phyloP scores from a whole-genome alignment of 495 filamentous ascomycete genomes.

The Lasiosphaeris hirsuta region DNA sequence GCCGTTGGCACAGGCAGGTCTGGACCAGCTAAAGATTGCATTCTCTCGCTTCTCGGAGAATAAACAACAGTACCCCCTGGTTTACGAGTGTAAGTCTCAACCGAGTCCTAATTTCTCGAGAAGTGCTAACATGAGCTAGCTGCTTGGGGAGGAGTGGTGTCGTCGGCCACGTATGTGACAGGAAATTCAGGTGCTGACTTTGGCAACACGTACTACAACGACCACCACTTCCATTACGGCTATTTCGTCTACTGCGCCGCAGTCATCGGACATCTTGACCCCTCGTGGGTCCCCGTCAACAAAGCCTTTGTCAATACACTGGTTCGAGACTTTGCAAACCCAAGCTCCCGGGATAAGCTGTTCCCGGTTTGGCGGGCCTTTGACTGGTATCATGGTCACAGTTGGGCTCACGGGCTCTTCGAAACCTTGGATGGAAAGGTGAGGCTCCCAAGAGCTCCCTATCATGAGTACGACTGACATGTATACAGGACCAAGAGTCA shows the following conservation, averaged over 20 bases:
- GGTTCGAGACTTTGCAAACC: constrained; percentile 75
- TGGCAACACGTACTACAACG: constrained; percentile 85
- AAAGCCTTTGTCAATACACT: constrained; percentile 77
- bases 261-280: constrained; percentile 77
- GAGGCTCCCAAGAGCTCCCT: background rate
- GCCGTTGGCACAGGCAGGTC: constrained; percentile 55
- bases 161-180: constrained; percentile 71
- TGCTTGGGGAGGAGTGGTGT: constrained; percentile 85
- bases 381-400: constrained; percentile 95
- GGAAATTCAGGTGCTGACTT: constrained; percentile 71
- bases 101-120: no score
- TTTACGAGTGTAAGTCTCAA: constrained; percentile 63
- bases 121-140: background rate
- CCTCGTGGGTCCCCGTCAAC: constrained; percentile 68
- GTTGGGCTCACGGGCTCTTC: constrained; percentile 94
- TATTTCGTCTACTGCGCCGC: constrained; percentile 92
- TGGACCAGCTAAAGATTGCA: constrained; percentile 66
- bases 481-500: constrained; percentile 69
- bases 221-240: constrained; percentile 91
- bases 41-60: constrained; percentile 79
- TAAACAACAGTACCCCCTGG: constrained; percentile 69
- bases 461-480: background rate
- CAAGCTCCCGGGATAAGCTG: constrained; percentile 61
- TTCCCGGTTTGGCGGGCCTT: constrained; percentile 88
- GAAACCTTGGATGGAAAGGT: constrained; percentile 81